Conservation (phyloP, 129 eudicot species). For the Ambrosia artemisiifolia region DNA sequence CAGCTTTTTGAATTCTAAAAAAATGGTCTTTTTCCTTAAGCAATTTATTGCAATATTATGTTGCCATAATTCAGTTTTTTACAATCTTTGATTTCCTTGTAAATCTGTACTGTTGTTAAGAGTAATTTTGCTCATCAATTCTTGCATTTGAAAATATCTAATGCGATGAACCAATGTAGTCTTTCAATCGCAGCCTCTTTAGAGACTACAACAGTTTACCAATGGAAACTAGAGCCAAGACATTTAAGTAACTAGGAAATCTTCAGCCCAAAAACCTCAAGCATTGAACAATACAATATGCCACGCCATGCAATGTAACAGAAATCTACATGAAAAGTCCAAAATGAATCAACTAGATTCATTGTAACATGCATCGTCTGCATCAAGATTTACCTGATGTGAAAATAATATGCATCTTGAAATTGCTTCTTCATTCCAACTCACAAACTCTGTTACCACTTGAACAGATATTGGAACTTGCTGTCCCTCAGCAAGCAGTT, state of each 20-base stretch:
- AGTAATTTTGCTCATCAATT: not conserved
- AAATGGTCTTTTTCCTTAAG: not conserved
- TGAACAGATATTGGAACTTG: slow-evolving; percentile 84
- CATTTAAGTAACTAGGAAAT: slow-evolving; percentile 10
- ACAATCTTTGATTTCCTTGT: not conserved
- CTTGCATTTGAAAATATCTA: not conserved
- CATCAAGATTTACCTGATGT: slow-evolving; percentile 51
- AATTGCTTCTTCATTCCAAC: slow-evolving; percentile 86
- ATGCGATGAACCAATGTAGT: not conserved
- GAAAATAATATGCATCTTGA: slow-evolving; percentile 67
- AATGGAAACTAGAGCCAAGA: not conserved
- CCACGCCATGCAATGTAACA: not conserved
- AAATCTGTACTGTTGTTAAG: not conserved
- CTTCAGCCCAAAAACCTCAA: not conserved
- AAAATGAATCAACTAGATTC: not conserved
- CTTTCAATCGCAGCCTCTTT: not conserved
- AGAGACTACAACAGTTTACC: slow-evolving; percentile 3
- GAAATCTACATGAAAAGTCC: slow-evolving; percentile 5
- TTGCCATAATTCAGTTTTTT: not conserved
- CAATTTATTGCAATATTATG: not conserved
- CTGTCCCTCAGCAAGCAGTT: slow-evolving; percentile 73
- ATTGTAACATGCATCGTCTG: slow-evolving; percentile 5
- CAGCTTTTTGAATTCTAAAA: not conserved
- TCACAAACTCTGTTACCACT: slow-evolving; percentile 87
- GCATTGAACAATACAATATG: not conserved